Base-by-base conservation (phyloP, 2,329 filamentous ascomycete genomes). In the Aspergillus sp. region DNA sequence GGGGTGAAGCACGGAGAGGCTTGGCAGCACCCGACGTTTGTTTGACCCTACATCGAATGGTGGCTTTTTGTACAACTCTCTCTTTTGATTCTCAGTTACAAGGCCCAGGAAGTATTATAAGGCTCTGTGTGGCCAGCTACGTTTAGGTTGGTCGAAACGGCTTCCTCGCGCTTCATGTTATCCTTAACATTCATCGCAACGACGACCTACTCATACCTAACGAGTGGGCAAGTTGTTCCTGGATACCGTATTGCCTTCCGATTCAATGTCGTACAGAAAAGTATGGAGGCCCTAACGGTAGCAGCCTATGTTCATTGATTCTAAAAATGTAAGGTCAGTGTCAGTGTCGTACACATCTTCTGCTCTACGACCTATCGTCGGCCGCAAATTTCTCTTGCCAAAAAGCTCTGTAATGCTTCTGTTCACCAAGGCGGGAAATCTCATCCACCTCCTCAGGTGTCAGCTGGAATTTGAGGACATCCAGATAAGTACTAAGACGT, bases 381-480 rank as follows among this genome's bases (percentile, higher is more conserved):
- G 71, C 69, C 4, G 70, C 75, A 64, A 78, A 80, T 49, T 81
- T 78, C 43, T 79, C 69, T n/a, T 62, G 74, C 81, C 81, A 85
- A 66, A 81, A 84, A 1, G 75, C 79, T 48, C 82, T 71, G 56
- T 75, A 79, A 68, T 84, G 80, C 65, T 83, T 79, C 68, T 79
- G 66, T 41, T 73, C 68, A 4, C 83, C 83, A 21, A 76, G 52
- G 27, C 74, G 68, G n/a, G 77, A 77, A 63, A 85, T 80, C 64
- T 81, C 73, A 58, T 82, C 73, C 23, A 87, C 76, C 70, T 88
- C 85, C 45, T 75, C 76, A 0, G 84, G 82, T 6, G 82, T 86
- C 61, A 88, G 67, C 62, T 82, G 82, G 71, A 88, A 87, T 1
- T 79, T 82, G 62, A 82, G 74, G 2, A 75, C 75, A 21, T 82